A percentile compares a stretch with the other conserved stretches of the same genome.
Evolutionary conservation across 805 yeast species (phyloP).

Genomic region (Pichia scutulata): DNA sequence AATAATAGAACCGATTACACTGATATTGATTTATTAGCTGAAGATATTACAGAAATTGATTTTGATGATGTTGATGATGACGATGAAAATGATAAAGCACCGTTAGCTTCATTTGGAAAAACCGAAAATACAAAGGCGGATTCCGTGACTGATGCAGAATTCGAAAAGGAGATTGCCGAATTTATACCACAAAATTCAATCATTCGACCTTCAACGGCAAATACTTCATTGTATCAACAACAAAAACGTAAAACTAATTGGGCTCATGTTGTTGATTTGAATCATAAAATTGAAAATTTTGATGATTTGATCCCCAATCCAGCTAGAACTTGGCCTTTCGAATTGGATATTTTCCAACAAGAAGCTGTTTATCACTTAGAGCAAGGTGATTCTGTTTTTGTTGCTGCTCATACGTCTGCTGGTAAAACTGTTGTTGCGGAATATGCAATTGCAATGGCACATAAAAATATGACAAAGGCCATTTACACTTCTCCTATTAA

Average conservation of each 20-base stretch:
- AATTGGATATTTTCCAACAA: constrained; percentile 89
- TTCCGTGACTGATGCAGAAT: constrained; percentile 29
- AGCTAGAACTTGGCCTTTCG: constrained; percentile 93
- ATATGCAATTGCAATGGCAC: constrained; percentile 95
- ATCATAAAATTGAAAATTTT: constrained; percentile 78
- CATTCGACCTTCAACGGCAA: constrained; percentile 19
- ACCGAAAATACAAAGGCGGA: not conserved
- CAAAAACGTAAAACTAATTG: constrained; percentile 44
- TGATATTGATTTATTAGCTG: constrained; percentile 7
- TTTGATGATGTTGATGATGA: constrained; percentile 2
- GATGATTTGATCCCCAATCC: constrained; percentile 84
- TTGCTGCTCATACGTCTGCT: constrained; percentile 98
- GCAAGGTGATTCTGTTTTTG: constrained; percentile 97
- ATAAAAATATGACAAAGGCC: constrained; percentile 91
- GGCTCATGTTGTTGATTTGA: constrained; percentile 93
- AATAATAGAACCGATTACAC: constrained; percentile 5
- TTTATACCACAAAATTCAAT: constrained; percentile 23
- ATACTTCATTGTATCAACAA: constrained; percentile 1
- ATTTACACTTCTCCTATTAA: constrained; percentile 96
- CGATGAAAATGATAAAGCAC: not conserved
- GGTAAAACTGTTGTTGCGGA: constrained; percentile 99
- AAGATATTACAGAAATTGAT: constrained; percentile 6
- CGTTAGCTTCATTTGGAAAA: not conserved
- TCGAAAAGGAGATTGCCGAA: constrained; percentile 20
- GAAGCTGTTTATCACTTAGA: constrained; percentile 95